Evolutionary conservation across 768 basidiomycete species (phyloP).

Genomic region (Trametes cubensis): DNA sequence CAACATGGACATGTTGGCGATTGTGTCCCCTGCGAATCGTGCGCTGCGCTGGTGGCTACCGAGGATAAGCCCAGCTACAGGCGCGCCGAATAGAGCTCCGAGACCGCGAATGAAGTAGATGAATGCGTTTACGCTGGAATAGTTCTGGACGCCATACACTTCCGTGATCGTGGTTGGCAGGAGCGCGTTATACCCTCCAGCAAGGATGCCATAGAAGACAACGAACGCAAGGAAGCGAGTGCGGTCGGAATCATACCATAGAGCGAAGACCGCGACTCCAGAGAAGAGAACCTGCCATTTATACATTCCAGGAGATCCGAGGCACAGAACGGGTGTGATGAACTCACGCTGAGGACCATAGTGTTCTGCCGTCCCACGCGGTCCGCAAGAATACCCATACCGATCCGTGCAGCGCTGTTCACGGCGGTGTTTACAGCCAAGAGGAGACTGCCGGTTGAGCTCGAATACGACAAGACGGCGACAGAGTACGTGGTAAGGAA

Average conservation of each 20-base stretch:
- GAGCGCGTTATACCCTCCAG: slow-evolving; percentile 49
- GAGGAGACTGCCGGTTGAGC: slow-evolving; percentile 41
- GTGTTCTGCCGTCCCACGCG: slow-evolving; percentile 48
- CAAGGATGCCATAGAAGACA: slow-evolving; percentile 45
- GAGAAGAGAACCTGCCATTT: slow-evolving; percentile 42
- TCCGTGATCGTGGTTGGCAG: slow-evolving; percentile 48
- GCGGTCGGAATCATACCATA: slow-evolving; percentile 46
- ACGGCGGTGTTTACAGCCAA: slow-evolving; percentile 47
- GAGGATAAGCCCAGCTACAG: slow-evolving; percentile 45
- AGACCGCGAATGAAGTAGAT: slow-evolving; percentile 48
- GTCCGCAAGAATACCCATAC: slow-evolving; percentile 47
- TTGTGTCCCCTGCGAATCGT: neutral
- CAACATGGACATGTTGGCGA: slow-evolving; percentile 19
- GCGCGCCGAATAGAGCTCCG: slow-evolving; percentile 45
- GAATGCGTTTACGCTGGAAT: slow-evolving; percentile 44
- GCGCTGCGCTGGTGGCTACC: slow-evolving; percentile 35
- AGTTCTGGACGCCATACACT: slow-evolving; percentile 47
- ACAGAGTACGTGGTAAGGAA: slow-evolving; percentile 47
- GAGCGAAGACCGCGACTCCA: slow-evolving; percentile 41
- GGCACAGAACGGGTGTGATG: neutral
- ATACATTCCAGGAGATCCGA: neutral
- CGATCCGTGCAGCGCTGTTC: slow-evolving; percentile 44
- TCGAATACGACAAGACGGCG: slow-evolving; percentile 42
- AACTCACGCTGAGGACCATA: slow-evolving; percentile 41
- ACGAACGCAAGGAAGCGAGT: slow-evolving; percentile 44